Evolutionary conservation across 2,329 filamentous ascomycete species (phyloP), one percentile per base, ranked within the genome.

Genomic region (Hymenoscyphus repandus): DNA sequence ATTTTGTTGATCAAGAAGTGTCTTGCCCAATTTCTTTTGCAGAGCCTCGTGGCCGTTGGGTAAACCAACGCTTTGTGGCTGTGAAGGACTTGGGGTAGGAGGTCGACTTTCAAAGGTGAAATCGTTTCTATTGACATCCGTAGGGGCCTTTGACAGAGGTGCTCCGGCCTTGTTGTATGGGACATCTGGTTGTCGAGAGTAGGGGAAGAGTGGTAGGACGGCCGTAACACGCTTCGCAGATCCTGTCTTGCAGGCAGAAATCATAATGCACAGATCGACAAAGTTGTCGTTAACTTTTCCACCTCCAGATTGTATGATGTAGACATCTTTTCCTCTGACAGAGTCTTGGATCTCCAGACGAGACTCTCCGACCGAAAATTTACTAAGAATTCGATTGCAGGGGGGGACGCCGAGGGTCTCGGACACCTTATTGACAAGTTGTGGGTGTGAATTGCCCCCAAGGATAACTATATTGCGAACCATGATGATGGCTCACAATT

Each of bases 281-380:
- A 99, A 82, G 72, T 95, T 85, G 72, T 99, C 93, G 68, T 99
- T 99, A 72, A 96, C 89, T 64, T 87, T 88, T 57, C 90, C 90
- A 61, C 89, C 89, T 61, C 90, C 90, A 38, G 90, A 93, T 72
- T 97, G 92, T 64, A 99, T 90, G 68, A 97, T 96, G 74, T 95
- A 99, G 68, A 96, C 93, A 82, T 99, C 93, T 70, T 99, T 99
- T 62, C 89, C 93, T 62, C 93, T 87, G 46, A 99, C 93, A 12
- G 90, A 96, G 71, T 99, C 93, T 69, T 91, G 81, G 65, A 99
- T 95, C 71, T 97, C 93, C 57, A 95, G 92, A 49, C 92, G 84
- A 60, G 88, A 95, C 74, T 97, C 93, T 60, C 93, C 93, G 47
- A 93, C 90, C 31, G 90, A 89, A 74, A 99, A 99, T 73, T 96